Percentiles rank a stretch among this genome's conserved stretches.
Evolutionary conservation across 495 filamentous ascomycete species (phyloP).

Genomic region (Tetracladium marchalianum): DNA sequence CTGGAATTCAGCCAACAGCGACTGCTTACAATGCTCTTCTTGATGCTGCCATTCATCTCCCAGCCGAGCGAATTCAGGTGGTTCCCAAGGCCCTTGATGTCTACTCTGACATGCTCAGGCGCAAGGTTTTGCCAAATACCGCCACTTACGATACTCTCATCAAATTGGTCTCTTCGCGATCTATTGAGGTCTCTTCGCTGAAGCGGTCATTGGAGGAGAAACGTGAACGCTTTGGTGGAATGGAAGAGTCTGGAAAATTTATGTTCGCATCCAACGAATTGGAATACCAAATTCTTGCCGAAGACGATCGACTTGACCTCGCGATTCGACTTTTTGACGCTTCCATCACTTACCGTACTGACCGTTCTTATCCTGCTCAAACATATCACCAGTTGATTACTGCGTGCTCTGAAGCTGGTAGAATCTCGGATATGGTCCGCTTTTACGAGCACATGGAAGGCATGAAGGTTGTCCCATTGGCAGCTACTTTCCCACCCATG

Average conservation of each 20-base stretch:
- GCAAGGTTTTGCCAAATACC: slow-evolving; percentile 69
- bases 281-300: slow-evolving; percentile 69
- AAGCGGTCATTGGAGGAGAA: slow-evolving; percentile 67
- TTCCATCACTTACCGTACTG: slow-evolving; percentile 43
- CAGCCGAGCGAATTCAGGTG: slow-evolving; percentile 61
- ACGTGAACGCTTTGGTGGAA: slow-evolving; percentile 67
- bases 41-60: slow-evolving; percentile 67
- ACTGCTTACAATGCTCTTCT: slow-evolving; percentile 85
- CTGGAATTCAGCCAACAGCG: slow-evolving; percentile 68
- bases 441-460: slow-evolving; percentile 85
- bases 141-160: slow-evolving; percentile 82
- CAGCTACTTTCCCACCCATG: slow-evolving; percentile 80
- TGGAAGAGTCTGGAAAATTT: slow-evolving; percentile 81
- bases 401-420: slow-evolving; percentile 71
- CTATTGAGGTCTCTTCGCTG: slow-evolving; percentile 59
- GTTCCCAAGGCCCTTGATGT: slow-evolving; percentile 87
- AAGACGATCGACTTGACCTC: slow-evolving; percentile 75
- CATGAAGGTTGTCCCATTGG: slow-evolving; percentile 57
- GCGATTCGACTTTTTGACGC: slow-evolving; percentile 78
- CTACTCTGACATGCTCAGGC: slow-evolving; percentile 90
- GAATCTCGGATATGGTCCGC: slow-evolving; percentile 76
- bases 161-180: slow-evolving; percentile 65
- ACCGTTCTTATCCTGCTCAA: slow-evolving; percentile 53
- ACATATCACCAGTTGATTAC: slow-evolving; percentile 74
- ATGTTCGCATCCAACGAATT: slow-evolving; percentile 80